phyloP scores from a whole-genome alignment of 495 filamentous ascomycete species.

The Aspergillus ellipticus region DNA sequence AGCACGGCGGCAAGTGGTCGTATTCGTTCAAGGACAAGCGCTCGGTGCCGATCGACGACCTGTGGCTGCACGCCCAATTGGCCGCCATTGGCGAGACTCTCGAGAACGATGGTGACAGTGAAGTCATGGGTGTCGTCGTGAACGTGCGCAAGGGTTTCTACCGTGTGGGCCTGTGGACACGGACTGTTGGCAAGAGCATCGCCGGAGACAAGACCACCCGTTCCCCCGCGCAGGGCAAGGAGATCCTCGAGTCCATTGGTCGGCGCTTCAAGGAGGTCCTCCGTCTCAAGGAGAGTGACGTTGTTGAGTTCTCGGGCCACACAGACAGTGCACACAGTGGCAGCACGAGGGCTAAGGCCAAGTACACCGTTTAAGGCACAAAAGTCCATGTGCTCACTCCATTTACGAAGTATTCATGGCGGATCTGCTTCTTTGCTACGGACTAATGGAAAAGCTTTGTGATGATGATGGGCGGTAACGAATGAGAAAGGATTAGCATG shows the following conservation, averaged over 20 bases:
- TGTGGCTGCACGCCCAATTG: conserved; percentile 97
- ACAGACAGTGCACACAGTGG: conserved; percentile 89
- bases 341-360: conserved; percentile 92
- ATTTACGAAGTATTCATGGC: conserved; percentile 17
- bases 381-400: conserved; percentile 4
- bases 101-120: conserved; percentile 82
- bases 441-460: conserved; percentile 16
- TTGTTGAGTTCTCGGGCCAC: conserved; percentile 93
- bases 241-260: conserved; percentile 78
- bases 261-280: conserved; percentile 86
- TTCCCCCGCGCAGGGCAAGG: conserved; percentile 73
- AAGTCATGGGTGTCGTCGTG: conserved; percentile 99
- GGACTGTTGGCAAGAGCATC: conserved; percentile 79
- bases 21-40: conserved; percentile 97
- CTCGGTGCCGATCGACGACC: conserved; percentile 81
- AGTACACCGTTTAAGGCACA: conserved; percentile 67
- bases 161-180: conserved; percentile 90
- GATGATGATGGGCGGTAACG: conserved; percentile 15
- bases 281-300: conserved; percentile 66
- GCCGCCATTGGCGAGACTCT: conserved; percentile 97
- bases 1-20: conserved; percentile 98
- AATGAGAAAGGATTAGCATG: conserved; percentile 8
- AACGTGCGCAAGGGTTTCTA: conserved; percentile 98
- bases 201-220: conserved; percentile 70
- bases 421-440: conserved; percentile 13